Base-by-base conservation (phyloP, 805 yeast species). In the Candida tibetensis region DNA sequence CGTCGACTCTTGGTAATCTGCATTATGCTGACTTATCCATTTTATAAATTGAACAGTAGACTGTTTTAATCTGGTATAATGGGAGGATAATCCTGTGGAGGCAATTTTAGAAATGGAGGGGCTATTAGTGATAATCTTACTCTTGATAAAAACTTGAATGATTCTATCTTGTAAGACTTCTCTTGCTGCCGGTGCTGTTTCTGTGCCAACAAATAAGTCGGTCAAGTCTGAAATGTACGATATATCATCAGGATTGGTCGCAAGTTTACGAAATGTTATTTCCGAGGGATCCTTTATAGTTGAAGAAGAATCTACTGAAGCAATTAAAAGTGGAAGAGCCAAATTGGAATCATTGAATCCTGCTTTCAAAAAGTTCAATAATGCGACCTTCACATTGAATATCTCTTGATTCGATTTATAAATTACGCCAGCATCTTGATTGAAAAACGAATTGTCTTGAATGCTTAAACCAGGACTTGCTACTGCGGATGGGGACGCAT, bases 361-460 rank as follows among this genome's bases (percentile, higher is more conserved):
- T 1, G 41, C 62, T 46, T 37, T 75, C 60, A 42, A 66, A 34
- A 54, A 82, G 60, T 48, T 69, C 48, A 43, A 45, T 12, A 67
- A 46, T 4, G 52, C 42, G 2, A 33, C 36, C 43, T 68, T 69
- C 14, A 62, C 55, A 1, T 34, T 37, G 9, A 41, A 45, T 29
- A 86, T 57, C 14, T 74, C 77, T 0, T 69, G 69, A 4, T 66
- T 62, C 1, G 64, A 41, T 37, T 75, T 75, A 51, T 76, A 80
- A 0, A 74, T 57, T 0, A 80, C 75, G 18, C 90, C 91, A 2
- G 91, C 87, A 45, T 76, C 76, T 37, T 70, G 72, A 0, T 87
- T 82, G 48, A 87, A 77, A 48, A 82, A 86, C 1, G 75, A 55
- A 14, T 76, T 72, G 29, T 83, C 88, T 0, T 54, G 53, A 0